Base-by-base conservation (phyloP, 2,329 filamentous ascomycete genomes). In the Scedosporium dehoogii region DNA sequence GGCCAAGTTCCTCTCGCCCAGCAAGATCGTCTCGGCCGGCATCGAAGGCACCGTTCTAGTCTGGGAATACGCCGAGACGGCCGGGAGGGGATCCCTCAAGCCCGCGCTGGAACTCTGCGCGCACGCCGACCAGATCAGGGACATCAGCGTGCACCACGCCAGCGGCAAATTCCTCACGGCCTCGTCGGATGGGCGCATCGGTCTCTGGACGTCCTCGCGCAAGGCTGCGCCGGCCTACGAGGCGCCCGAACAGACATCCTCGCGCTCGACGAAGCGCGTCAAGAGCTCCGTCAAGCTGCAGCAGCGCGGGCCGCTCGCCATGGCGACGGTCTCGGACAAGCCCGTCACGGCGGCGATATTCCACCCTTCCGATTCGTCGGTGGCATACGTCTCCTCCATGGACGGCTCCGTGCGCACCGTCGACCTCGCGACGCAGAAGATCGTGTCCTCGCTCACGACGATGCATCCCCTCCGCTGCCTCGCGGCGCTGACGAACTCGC, bases 361-460 rank as follows among this genome's bases (percentile, higher is more conserved):
- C 78, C 91, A 96, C 74, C 88, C 88, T 4, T 81, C 85, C 61
- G 93, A 97, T 75, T 76, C 86, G 10, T 96, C 91, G 14, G 91
- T 97, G 48, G 93, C 90, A 57, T 97, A 99, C 79, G 93, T 91
- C 1, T 86, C 87, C 23, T 96, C 92, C 18, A 89, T 90, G 77
- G 96, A 99, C 77, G 92, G 96, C 79, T 90, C 90, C 1, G 79
- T 97, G 68, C 88, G 88, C 66, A 97, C 94, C 0, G 89, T 96
- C 77, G 94, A 99, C 77, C 82, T 99, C 57, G 87, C 92, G 0
- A 97, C 93, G 1, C 81, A 85, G 62, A 79, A 81, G 29, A 84
- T 90, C 64, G 91, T 97, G 51, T 90, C 91, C 71, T 91, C 90
- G 3, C 82, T 94, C 63, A 89, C 90, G 1, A 94, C 92, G 0